Percentiles rank a stretch among this genome's conserved stretches.
phyloP scores from a whole-genome alignment of 768 basidiomycete genomes.

The Russula griseocarnosa region DNA sequence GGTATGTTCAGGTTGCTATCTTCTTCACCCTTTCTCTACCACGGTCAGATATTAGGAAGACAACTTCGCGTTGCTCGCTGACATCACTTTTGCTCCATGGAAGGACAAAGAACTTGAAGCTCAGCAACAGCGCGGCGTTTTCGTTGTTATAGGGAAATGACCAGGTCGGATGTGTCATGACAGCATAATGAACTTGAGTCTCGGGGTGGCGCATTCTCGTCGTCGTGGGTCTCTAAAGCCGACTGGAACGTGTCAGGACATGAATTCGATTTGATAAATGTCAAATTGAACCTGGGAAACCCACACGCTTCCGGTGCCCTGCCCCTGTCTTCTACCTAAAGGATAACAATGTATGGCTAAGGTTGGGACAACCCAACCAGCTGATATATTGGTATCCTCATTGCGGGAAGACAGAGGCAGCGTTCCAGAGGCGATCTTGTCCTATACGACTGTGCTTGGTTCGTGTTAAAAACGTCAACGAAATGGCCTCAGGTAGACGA shows the following conservation, averaged over 20 bases:
- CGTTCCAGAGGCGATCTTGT: not conserved
- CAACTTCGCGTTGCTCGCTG: not conserved
- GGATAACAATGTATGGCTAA: not conserved
- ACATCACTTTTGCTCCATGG: not conserved
- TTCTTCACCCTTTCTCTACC: not conserved
- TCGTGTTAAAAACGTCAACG: not conserved
- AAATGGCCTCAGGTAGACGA: no score
- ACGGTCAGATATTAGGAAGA: not conserved
- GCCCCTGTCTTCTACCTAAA: not conserved
- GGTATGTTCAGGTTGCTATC: no score
- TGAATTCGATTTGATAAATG: not conserved
- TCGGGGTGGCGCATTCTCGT: not conserved
- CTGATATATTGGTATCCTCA: not conserved
- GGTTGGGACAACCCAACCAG: not conserved
- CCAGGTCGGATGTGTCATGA: not conserved
- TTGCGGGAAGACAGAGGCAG: not conserved
- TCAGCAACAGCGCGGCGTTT: not conserved
- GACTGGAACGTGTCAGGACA: not conserved
- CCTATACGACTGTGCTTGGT: not conserved
- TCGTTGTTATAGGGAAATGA: not conserved
- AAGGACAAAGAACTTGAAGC: not conserved
- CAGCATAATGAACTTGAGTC: not conserved
- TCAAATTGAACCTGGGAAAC: no score
- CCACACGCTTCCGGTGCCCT: not conserved
- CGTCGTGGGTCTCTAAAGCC: not conserved